Percentiles rank a stretch among this genome's conserved stretches.
These are phyloP conservation scores for Erodium trifolium DNA, from an alignment of 441 rosid species.

Conservation along the genomic window DNA sequence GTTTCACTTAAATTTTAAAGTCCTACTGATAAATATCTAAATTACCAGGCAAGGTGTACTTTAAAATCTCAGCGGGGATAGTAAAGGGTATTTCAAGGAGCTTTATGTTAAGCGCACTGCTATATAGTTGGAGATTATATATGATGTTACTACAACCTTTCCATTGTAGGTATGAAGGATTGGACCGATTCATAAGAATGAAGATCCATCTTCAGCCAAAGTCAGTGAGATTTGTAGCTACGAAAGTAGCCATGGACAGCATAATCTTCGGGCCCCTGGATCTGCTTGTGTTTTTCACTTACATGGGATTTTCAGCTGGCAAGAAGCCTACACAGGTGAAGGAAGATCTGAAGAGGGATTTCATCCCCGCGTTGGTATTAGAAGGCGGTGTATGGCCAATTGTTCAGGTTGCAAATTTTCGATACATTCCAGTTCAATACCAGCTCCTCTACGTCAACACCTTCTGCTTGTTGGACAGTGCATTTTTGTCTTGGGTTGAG, in stretches of 20 bases:
- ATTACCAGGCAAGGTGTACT: not conserved
- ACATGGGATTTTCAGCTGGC: constrained; percentile 81
- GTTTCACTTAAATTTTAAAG: not conserved
- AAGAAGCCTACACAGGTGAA: constrained; percentile 62
- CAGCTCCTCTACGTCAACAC: constrained; percentile 89
- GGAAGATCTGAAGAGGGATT: constrained; percentile 87
- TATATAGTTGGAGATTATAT: too few species aligned
- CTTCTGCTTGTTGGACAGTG: constrained; percentile 89
- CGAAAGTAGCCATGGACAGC: constrained; percentile 86
- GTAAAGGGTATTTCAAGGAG: too few species aligned
- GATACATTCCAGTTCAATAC: constrained; percentile 78
- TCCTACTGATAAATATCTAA: not conserved
- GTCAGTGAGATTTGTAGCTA: constrained; percentile 59
- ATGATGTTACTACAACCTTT: not conserved
- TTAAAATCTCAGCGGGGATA: not conserved
- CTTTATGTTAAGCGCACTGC: too few species aligned
- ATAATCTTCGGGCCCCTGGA: constrained; percentile 82
- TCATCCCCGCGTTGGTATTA: constrained; percentile 76
- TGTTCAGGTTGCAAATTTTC: constrained; percentile 80
- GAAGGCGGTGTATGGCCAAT: constrained; percentile 93
- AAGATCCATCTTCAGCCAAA: constrained; percentile 62
- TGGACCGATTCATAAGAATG: constrained; percentile 65
- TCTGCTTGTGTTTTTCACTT: constrained; percentile 75
- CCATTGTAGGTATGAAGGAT: constrained; percentile 61
- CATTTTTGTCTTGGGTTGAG: constrained; percentile 83